Evolutionary conservation across 345 rosid genomes (phyloP), one percentile per base, ranked within the genome.

Genomic region (Linum tenue): DNA sequence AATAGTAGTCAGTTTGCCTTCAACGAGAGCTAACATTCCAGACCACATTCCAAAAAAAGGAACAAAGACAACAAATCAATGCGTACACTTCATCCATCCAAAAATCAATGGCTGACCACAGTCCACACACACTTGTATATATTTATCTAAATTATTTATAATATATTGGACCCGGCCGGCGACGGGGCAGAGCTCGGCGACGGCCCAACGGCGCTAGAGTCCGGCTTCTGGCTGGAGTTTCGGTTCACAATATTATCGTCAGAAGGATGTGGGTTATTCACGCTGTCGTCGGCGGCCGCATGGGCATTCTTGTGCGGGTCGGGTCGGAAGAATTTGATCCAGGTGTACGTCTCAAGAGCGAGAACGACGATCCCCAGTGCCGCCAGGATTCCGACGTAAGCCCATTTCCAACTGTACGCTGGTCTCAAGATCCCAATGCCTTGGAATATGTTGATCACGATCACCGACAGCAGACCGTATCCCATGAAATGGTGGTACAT

Each of bases 401-500:
- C 62, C 85, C 76, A 67, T 64, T 62, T 76, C 86, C 85, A 85
- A 8, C 2, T 36, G 2, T 65, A 36, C 22, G 69, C 56, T 2
- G 86, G 81, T 65, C 65, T 74, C 37, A 85, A 55, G 0, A 85
- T 77, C 42, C 12, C 57, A 41, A 79, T 82, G 12, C 90, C 86
- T 2, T 65, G 59, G 39, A 80, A 81, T 39, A 85, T 82, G 69
- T 85, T 79, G 7, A 77, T 60, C 7, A 75, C 64, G 63, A 82
- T 77, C 63, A 78, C 72, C 8, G 64, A 74, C 14, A 80, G 68
- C 73, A 85, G 39, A 11, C 74, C 56, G 55, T 77, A 85, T 7
- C 90, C 90, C 40, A 79, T 59, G 59, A 75, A 72, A 73, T 81
- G 85, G 62, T 85, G 90, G 64, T 85, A 85, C 56, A 85, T 75